A percentile compares a stretch with the other conserved stretches of the same genome.
Conservation (phyloP, 495 filamentous ascomycete genomes). For the Aspergillus ellipticus region DNA sequence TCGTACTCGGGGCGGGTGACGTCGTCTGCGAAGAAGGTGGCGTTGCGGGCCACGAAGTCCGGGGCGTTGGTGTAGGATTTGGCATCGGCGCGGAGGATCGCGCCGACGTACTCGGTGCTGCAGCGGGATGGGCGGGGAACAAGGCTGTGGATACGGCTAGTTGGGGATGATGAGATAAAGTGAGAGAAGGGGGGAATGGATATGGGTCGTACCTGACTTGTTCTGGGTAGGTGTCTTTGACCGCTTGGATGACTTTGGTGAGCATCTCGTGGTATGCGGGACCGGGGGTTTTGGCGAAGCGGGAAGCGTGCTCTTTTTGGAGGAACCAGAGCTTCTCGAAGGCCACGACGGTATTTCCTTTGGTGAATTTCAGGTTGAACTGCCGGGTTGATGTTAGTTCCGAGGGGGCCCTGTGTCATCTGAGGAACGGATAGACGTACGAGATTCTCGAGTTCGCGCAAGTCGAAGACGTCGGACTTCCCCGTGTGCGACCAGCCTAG, state of each 20-base stretch:
- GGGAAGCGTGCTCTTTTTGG: conserved; percentile 66
- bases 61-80: conserved; percentile 57
- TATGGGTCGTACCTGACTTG: conserved; percentile 29
- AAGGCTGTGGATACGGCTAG: neutral
- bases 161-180: neutral
- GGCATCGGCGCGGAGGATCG: conserved; percentile 57
- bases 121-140: no score
- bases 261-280: conserved; percentile 49
- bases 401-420: neutral
- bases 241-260: conserved; percentile 28
- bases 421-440: conserved; percentile 35
- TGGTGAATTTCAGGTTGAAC: conserved; percentile 82
- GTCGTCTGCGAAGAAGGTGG: conserved; percentile 59
- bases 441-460: conserved; percentile 65
- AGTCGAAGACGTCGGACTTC: conserved; percentile 62
- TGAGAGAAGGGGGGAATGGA: no score
- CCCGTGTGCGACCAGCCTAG: conserved; percentile 78
- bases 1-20: conserved; percentile 33
- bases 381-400: conserved; percentile 28
- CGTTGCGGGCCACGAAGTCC: conserved; percentile 55
- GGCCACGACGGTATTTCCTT: conserved; percentile 82
- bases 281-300: conserved; percentile 31
- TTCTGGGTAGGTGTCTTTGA: conserved; percentile 29
- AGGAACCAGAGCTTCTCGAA: conserved; percentile 76
- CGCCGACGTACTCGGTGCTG: conserved; percentile 38